Evolutionary conservation across 768 basidiomycete genomes (phyloP).

Genomic region (Rhizopogon roseolus): DNA sequence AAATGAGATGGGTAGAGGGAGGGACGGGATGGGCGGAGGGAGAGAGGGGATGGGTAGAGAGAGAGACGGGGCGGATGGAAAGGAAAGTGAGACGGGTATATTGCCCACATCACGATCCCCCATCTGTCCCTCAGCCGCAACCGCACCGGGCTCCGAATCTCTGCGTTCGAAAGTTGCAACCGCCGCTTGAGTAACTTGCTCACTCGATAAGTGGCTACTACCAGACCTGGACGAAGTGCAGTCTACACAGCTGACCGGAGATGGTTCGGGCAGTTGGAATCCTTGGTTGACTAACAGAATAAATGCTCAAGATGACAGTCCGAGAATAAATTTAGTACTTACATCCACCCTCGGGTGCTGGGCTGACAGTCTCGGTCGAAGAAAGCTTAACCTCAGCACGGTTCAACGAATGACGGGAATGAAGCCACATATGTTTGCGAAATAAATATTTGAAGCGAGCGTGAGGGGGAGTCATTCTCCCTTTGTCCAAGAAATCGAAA

Average conservation of each 20-base stretch:
- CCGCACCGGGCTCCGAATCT: too few relatives aligned
- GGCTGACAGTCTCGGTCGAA: background rate
- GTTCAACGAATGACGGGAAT: background rate
- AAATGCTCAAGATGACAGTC: background rate
- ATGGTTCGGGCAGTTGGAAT: background rate
- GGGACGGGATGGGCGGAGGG: background rate
- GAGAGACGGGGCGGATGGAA: slow-evolving; percentile 11
- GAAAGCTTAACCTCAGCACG: background rate
- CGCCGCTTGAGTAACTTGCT: background rate
- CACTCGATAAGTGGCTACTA: background rate
- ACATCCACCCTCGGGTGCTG: background rate
- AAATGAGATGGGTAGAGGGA: slow-evolving; percentile 16
- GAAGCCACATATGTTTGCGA: background rate
- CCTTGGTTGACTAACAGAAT: background rate
- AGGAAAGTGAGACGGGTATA: background rate
- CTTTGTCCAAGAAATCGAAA: background rate
- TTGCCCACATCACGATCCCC: too few relatives aligned
- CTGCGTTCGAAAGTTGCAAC: background rate
- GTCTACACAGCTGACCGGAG: background rate
- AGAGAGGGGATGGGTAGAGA: slow-evolving; percentile 5
- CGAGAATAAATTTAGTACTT: background rate
- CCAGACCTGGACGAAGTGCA: background rate
- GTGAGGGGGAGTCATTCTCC: background rate
- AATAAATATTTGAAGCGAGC: background rate
- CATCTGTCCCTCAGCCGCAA: background rate